A percentile compares a stretch with the other conserved stretches of the same genome.
phyloP scores from a whole-genome alignment of 768 basidiomycete species.

The Crassisporium funariophilum region DNA sequence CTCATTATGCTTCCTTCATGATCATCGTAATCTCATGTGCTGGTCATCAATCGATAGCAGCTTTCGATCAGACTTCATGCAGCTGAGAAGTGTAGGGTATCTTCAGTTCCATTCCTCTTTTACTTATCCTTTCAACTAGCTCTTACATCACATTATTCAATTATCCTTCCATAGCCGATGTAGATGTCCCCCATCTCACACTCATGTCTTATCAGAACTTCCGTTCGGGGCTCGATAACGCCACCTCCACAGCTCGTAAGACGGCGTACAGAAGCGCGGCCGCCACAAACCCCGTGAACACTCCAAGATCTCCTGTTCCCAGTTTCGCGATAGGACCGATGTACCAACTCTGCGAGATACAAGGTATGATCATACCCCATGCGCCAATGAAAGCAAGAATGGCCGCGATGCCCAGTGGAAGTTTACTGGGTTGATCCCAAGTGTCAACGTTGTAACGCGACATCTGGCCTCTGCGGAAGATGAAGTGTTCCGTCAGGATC shows the following conservation, averaged over 20 bases:
- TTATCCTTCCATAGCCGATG: too few relatives aligned
- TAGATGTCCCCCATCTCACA: too few relatives aligned
- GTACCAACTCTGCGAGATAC: conserved; percentile 75
- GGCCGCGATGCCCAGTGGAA: conserved; percentile 69
- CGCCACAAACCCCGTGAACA: conserved; percentile 57
- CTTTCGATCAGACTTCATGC: too few relatives aligned
- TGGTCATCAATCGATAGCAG: too few relatives aligned
- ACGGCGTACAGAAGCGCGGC: conserved; percentile 50
- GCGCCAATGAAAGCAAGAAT: conserved; percentile 50
- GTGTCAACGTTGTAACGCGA: conserved; percentile 50
- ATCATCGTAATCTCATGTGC: too few relatives aligned
- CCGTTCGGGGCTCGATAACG: too few relatives aligned
- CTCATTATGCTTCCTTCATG: too few relatives aligned
- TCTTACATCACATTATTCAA: too few relatives aligned
- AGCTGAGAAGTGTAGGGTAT: too few relatives aligned
- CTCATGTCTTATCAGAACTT: too few relatives aligned
- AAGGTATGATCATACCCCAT: conserved; percentile 60
- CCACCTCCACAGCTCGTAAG: conserved; percentile 46
- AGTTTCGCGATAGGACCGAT: conserved; percentile 63
- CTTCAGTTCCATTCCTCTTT: too few relatives aligned
- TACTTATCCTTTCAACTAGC: too few relatives aligned
- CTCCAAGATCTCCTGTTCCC: conserved; percentile 70
- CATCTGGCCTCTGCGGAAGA: conserved; percentile 56
- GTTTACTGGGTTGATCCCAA: conserved; percentile 55
- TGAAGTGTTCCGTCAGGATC: conserved; percentile 64